Evolutionary conservation across 257 asterid species (phyloP), one percentile per base, ranked within the genome.

Genomic region (Prunella vulgaris): DNA sequence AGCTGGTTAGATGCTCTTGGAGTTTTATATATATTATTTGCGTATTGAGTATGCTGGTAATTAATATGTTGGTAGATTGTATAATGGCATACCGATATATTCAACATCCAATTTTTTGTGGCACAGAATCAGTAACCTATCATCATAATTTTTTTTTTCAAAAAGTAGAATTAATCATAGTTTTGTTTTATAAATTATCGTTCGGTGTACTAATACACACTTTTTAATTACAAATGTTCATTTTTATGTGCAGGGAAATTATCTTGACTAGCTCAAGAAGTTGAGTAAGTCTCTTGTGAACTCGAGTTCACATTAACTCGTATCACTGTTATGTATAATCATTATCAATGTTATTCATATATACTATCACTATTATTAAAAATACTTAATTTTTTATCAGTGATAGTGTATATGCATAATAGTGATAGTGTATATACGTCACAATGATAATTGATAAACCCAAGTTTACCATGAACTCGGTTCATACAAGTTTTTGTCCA

Each of bases 251-350:
- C 89, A 94, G 97, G 97, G 97, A 66, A 96, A 91, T 88, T 97
- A 94, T 84, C 83, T 91, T 71, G 97, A 91, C 76, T 77, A 97
- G 49, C 97, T n/a, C n/a, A n/a, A n/a, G n/a, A n/a, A n/a, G n/a
- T n/a, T n/a, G n/a, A n/a, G n/a, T n/a, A n/a, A n/a, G n/a, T n/a
- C n/a, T n/a, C n/a, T n/a, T n/a, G n/a, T n/a, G n/a, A n/a, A n/a
- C n/a, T n/a, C n/a, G n/a, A n/a, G n/a, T n/a, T n/a, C n/a, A n/a
- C n/a, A n/a, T n/a, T n/a, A n/a, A n/a, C n/a, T n/a, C n/a, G n/a
- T n/a, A n/a, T n/a, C n/a, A n/a, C n/a, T n/a, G n/a, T n/a, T n/a
- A n/a, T n/a, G n/a, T n/a, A n/a, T n/a, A n/a, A n/a, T n/a, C n/a
- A n/a, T n/a, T n/a, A n/a, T n/a, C n/a, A n/a, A n/a, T n/a, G n/a